Evolutionary conservation across 2,329 filamentous ascomycete genomes (phyloP).

Genomic region (Penicillium carneum): DNA sequence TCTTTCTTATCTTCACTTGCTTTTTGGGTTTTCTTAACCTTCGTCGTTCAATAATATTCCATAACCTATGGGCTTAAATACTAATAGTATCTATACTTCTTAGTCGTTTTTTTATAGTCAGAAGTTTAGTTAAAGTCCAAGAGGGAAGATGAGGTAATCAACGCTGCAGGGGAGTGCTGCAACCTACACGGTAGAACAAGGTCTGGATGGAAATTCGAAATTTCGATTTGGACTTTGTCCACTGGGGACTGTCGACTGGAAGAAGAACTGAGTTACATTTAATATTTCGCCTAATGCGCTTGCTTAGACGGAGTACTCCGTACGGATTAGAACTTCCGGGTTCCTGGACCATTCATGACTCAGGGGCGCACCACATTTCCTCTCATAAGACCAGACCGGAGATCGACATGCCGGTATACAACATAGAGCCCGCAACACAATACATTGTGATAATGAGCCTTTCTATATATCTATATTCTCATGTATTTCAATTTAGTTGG

Average conservation of each 20-base stretch:
- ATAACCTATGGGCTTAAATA: neutral
- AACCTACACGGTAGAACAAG: constrained; percentile 9
- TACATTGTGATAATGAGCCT: neutral
- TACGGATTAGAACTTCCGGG: too few species aligned
- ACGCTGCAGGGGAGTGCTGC: neutral
- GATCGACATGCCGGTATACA: constrained; percentile 14
- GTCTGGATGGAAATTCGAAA: constrained; percentile 1
- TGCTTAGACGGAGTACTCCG: neutral
- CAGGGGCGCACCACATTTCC: constrained; percentile 12
- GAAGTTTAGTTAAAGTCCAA: neutral
- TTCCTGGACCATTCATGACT: neutral
- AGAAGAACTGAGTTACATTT: neutral
- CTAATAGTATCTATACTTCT: neutral
- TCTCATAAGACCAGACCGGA: constrained; percentile 33
- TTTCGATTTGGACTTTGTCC: too few species aligned
- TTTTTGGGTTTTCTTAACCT: too few species aligned
- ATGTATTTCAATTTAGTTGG: neutral
- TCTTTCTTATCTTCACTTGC: too few species aligned
- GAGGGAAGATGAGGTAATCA: constrained; percentile 2
- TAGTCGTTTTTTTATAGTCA: neutral
- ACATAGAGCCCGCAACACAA: too few species aligned
- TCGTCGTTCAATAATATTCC: neutral
- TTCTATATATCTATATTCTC: neutral
- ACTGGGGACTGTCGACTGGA: neutral
- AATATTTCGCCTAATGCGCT: neutral